A percentile compares a stretch with the other conserved stretches of the same genome.
Conservation (phyloP, 2,329 filamentous ascomycete genomes). For the Phyllosticta citriasiana region DNA sequence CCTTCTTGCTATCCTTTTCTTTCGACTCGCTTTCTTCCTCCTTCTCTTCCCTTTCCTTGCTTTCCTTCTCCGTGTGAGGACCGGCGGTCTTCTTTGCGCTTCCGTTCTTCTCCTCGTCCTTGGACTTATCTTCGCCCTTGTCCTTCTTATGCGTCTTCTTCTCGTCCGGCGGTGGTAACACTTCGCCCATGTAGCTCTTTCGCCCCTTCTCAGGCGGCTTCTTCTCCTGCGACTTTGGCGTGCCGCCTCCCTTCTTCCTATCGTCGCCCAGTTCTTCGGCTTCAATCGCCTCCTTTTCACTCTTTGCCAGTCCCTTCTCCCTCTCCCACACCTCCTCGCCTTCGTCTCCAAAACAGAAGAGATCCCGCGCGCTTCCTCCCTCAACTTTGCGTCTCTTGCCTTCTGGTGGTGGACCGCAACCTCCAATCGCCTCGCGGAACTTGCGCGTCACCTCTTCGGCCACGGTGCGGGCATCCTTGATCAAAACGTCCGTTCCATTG, state of each 20-base stretch:
- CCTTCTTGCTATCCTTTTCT: background rate
- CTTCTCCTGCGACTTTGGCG: background rate
- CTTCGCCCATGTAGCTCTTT: background rate
- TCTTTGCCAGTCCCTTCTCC: background rate
- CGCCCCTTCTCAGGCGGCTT: background rate
- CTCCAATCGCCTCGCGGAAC: conserved; percentile 59
- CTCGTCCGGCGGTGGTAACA: background rate
- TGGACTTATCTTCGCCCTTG: background rate
- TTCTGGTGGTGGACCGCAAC: conserved; percentile 39
- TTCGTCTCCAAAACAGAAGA: conserved; percentile 52
- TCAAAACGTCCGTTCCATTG: conserved; percentile 43
- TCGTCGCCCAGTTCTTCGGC: background rate
- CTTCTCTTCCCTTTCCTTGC: background rate
- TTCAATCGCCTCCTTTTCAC: background rate
- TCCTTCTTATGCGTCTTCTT: background rate
- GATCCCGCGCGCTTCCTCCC: conserved; percentile 42
- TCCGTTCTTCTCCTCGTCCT: background rate
- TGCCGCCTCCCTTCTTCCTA: background rate
- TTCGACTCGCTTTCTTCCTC: background rate
- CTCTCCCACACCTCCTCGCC: conserved; percentile 13
- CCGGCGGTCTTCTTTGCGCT: background rate
- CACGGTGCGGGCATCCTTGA: conserved; percentile 32
- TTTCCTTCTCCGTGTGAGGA: background rate
- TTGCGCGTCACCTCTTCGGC: conserved; percentile 44
- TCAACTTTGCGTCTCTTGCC: conserved; percentile 23